Percentiles rank a stretch among this genome's conserved stretches.
Evolutionary conservation across 1,139 yeast species (phyloP).

Genomic region (Zhuliangozyma blackwelliae): DNA sequence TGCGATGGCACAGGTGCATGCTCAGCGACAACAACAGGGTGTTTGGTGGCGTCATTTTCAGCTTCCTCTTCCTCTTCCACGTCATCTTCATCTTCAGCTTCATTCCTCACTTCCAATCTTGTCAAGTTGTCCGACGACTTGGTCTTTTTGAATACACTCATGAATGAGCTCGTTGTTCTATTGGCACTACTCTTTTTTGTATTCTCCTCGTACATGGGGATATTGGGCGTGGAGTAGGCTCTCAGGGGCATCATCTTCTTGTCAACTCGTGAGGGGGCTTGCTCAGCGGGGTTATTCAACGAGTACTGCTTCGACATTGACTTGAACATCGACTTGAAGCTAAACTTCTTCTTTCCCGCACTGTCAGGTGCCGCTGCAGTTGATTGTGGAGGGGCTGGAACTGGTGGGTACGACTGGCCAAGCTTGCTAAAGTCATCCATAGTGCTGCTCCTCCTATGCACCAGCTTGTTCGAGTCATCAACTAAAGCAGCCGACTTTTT

Average conservation of each 20-base stretch:
- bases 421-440: slow-evolving; percentile 12
- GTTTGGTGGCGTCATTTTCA: too few relatives aligned
- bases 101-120: slow-evolving; percentile 4
- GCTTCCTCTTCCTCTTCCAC: not conserved
- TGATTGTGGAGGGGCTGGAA: slow-evolving; percentile 3
- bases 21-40: too few relatives aligned
- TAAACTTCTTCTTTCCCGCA: slow-evolving; percentile 31
- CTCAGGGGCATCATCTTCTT: slow-evolving; percentile 19
- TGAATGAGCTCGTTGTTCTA: slow-evolving; percentile 10
- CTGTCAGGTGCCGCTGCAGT: slow-evolving; percentile 5
- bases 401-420: not conserved
- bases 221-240: slow-evolving; percentile 29
- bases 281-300: slow-evolving; percentile 11
- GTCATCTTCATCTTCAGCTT: not conserved
- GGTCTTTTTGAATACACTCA: slow-evolving; percentile 24
- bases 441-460: slow-evolving; percentile 25
- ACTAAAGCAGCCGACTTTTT: slow-evolving; percentile 5
- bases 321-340: slow-evolving; percentile 38
- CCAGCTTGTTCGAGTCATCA: not conserved
- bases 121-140: slow-evolving; percentile 18
- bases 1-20: too few relatives aligned
- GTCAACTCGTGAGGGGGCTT: slow-evolving; percentile 6
- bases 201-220: slow-evolving; percentile 8
- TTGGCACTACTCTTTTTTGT: not conserved
- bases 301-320: slow-evolving; percentile 28